A percentile compares a stretch with the other conserved stretches of the same genome.
These are phyloP conservation scores for Populus deltoides DNA, from an alignment of 345 rosid species.

Conservation along the genomic window DNA sequence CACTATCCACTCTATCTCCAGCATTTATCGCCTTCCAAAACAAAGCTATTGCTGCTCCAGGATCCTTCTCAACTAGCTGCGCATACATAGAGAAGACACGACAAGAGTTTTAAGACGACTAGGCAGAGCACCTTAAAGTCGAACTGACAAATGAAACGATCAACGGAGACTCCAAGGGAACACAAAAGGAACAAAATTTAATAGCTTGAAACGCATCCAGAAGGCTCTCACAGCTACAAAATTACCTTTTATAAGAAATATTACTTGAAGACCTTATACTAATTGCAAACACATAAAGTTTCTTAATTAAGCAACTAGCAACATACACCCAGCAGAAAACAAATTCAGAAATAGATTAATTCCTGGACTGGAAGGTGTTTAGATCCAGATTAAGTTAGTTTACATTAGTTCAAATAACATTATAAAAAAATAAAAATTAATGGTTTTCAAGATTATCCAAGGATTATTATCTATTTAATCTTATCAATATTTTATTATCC, in stretches of 20 bases:
- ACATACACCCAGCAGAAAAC: not conserved
- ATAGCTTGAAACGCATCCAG: not conserved
- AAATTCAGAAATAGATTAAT: not conserved
- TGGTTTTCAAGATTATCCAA: not conserved
- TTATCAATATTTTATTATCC: not conserved
- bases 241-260: not conserved
- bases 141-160: not conserved
- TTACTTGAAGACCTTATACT: not conserved
- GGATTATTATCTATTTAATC: not conserved
- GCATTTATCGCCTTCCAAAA: slow-evolving; percentile 94
- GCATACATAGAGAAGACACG: not conserved
- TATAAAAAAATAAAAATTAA: not conserved
- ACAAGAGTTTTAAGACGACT: not conserved
- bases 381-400: not conserved
- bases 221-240: not conserved
- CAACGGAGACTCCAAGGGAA: not conserved
- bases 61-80: slow-evolving; percentile 77
- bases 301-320: not conserved
- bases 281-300: not conserved
- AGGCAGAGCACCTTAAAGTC: not conserved
- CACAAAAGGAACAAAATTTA: too few relatives aligned
- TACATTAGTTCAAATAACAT: not conserved
- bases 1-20: slow-evolving; percentile 85
- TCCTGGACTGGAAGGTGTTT: not conserved
- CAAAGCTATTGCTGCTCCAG: slow-evolving; percentile 69